Evolutionary conservation across 2,329 filamentous ascomycete species (phyloP).

Genomic region (Zarea fungicola): DNA sequence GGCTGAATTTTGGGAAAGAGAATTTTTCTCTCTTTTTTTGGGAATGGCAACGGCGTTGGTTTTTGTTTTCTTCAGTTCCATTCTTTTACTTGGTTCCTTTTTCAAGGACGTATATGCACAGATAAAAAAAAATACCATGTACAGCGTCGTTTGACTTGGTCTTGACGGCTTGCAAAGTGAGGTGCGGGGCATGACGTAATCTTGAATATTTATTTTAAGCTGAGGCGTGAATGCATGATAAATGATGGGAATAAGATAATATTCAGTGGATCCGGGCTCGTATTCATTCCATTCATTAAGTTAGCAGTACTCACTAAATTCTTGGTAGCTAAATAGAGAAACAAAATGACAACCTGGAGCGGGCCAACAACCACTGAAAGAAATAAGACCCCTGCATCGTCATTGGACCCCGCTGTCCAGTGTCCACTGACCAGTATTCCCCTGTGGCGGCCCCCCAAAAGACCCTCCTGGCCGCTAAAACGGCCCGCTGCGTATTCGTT

Average conservation of each 20-base stretch:
- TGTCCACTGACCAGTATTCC: too few species aligned
- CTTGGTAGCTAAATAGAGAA: too few species aligned
- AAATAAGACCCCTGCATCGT: too few species aligned
- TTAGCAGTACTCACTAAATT: too few species aligned
- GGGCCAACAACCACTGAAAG: too few species aligned
- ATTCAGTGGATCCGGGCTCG: too few species aligned
- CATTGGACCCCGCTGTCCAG: too few species aligned
- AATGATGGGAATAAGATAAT: too few species aligned
- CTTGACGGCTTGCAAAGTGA: not conserved
- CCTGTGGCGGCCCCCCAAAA: not conserved
- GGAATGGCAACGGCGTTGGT: constrained; percentile 12
- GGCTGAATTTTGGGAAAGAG: not conserved
- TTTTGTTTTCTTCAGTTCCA: not conserved
- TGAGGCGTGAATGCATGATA: too few species aligned
- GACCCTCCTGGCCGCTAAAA: not conserved
- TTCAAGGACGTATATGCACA: constrained; percentile 8
- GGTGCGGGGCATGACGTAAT: not conserved
- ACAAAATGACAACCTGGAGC: too few species aligned
- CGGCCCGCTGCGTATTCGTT: not conserved
- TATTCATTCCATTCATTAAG: too few species aligned
- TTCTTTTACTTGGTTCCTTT: not conserved
- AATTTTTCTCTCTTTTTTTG: not conserved
- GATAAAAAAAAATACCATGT: constrained; percentile 6
- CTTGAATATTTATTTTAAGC: too few species aligned
- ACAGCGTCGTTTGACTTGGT: constrained; percentile 8